Base-by-base conservation (phyloP, 139 green algal genomes). In the Picochlorum sp. region DNA sequence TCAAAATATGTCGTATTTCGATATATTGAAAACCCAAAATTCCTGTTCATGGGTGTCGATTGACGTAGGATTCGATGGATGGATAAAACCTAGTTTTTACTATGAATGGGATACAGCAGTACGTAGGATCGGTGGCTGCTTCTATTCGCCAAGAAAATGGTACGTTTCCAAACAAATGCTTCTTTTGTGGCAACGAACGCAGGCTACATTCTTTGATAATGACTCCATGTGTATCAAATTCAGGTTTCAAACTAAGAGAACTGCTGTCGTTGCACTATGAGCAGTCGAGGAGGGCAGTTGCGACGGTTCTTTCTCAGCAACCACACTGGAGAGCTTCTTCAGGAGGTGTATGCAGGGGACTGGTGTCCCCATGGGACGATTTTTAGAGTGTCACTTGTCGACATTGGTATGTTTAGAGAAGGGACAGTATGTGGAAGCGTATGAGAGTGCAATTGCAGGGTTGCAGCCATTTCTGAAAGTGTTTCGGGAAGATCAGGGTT, bases 401-500 rank as follows among this genome's bases (percentile, higher is more conserved):
- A 71, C 67, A 37, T 13, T 80, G 1, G 60, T 24, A 4, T 61
- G 56, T 34, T 37, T 80, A 38, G 62, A 75, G 55, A 57, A 66
- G 2, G 76, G 72, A 11, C 62, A 60, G 14, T 13, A 28, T 1
- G 63, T 60, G 1, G 62, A 82, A 63, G 76, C 76, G 1, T 82
- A 80, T 11, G 72, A 74, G 5, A 70, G 70, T 20, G 23, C 57
- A 9, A 69, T 72, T 15, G 23, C 41, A 6, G 59, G 30, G 3
- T 41, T 77, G 57, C 72, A 70, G 23, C 34, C 62, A 16, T 80
- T 82, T 50, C 21, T 78, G 2, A 66, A 62, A 61, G 74, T 69
- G 16, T 85, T 85, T 26, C 65, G 73, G 16, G 56, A 78, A 23
- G 79, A 81, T 23, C 2, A 41, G 4, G 61, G 65, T 2, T 61